Evolutionary conservation across 768 basidiomycete genomes (phyloP).

Genomic region (Roridomyces roridus): DNA sequence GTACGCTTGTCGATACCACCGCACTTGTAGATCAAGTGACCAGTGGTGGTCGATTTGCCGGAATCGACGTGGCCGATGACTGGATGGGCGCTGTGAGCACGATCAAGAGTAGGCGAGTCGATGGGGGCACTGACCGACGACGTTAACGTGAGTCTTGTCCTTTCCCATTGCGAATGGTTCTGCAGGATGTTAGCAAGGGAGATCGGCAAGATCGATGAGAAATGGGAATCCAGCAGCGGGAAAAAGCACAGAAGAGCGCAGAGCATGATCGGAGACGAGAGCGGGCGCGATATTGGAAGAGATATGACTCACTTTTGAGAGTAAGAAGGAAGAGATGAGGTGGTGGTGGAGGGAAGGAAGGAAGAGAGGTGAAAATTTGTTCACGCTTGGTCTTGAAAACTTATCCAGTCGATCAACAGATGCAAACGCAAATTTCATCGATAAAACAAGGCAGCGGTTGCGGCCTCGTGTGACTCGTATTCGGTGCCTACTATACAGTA

Average conservation of each 20-base stretch:
- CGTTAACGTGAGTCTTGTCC: constrained; percentile 96
- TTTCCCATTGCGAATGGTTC: constrained; percentile 88
- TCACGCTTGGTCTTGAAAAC: constrained; percentile 62
- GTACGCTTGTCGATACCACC: constrained; percentile 99
- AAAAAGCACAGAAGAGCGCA: not conserved
- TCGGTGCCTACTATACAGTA: not conserved
- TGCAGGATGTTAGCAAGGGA: constrained; percentile 41
- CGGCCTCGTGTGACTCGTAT: no score
- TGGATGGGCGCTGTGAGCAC: constrained; percentile 38
- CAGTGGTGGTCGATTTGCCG: constrained; percentile 99
- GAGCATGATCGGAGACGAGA: not conserved
- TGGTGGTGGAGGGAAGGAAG: constrained; percentile 54
- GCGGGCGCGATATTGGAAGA: not conserved
- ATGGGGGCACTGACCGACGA: constrained; percentile 76
- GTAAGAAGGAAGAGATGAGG: constrained; percentile 38
- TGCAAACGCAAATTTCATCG: not conserved
- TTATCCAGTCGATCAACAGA: no score
- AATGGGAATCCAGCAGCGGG: not conserved
- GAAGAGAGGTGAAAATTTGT: constrained; percentile 40
- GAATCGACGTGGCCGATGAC: constrained; percentile 99
- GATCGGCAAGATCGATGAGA: constrained; percentile 35
- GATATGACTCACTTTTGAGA: constrained; percentile 42
- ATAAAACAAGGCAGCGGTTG: not conserved
- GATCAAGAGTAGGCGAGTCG: constrained; percentile 30
- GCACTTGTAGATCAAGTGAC: constrained; percentile 99